Evolutionary conservation across 495 filamentous ascomycete genomes (phyloP).

Genomic region (Trichocladium uniseriatum): DNA sequence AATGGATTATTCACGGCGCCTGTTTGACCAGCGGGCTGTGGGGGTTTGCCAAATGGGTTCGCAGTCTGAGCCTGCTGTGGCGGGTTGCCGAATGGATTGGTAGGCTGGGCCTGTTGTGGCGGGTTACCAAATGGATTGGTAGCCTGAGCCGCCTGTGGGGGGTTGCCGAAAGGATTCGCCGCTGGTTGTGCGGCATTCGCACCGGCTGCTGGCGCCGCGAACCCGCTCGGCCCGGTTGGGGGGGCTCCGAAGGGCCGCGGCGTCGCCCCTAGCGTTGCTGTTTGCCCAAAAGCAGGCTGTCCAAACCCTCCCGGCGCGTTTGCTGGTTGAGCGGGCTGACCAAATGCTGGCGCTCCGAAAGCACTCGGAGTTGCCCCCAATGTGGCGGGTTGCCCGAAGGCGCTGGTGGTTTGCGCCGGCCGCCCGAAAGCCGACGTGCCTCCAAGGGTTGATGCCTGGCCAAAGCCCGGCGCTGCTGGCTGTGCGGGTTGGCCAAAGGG

Average conservation of each 20-base stretch:
- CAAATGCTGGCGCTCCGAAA: slow-evolving; percentile 18
- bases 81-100: slow-evolving; percentile 16
- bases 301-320: slow-evolving; percentile 17
- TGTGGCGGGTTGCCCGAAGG: slow-evolving; percentile 22
- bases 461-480: too few relatives aligned
- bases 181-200: neutral
- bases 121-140: slow-evolving; percentile 17
- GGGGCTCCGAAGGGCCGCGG: slow-evolving; percentile 23
- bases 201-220: neutral
- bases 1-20: slow-evolving; percentile 25
- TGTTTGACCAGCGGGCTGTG: slow-evolving; percentile 9
- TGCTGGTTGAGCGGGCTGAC: slow-evolving; percentile 23
- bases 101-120: neutral
- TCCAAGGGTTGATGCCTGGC: too few relatives aligned
- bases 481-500: slow-evolving; percentile 26
- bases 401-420: slow-evolving; percentile 10
- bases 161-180: slow-evolving; percentile 15
- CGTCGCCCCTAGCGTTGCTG: slow-evolving; percentile 17
- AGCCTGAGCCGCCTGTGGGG: slow-evolving; percentile 3
- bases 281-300: slow-evolving; percentile 22
- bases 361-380: slow-evolving; percentile 24
- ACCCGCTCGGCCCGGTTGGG: slow-evolving; percentile 2
- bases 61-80: slow-evolving; percentile 2
- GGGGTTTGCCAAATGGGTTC: slow-evolving; percentile 16
- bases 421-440: slow-evolving; percentile 28